Conservation (phyloP, 192 early-diverging fungal genomes). For the Lobosporangium transversale region DNA sequence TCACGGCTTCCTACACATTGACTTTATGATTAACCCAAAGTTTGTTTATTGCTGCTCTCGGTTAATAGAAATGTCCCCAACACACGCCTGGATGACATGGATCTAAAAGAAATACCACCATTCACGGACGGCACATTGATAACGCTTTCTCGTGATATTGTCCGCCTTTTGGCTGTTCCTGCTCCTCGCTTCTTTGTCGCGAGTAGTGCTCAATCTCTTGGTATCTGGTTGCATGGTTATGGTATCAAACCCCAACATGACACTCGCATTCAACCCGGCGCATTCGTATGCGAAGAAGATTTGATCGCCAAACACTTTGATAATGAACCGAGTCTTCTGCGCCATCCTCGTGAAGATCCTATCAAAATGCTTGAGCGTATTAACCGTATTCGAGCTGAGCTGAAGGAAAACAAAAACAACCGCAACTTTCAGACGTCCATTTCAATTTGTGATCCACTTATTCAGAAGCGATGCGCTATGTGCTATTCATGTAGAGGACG, state of each 20-base stretch:
- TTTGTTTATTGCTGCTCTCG: too few relatives aligned
- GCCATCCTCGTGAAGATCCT: slow-evolving; percentile 32
- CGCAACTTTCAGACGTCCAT: slow-evolving; percentile 31
- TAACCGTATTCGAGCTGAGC: slow-evolving; percentile 52
- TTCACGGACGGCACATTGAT: slow-evolving; percentile 66
- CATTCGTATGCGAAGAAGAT: slow-evolving; percentile 63
- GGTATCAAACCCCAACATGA: slow-evolving; percentile 63
- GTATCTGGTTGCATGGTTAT: slow-evolving; percentile 64
- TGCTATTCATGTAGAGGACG: slow-evolving; percentile 62
- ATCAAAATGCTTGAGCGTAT: slow-evolving; percentile 54
- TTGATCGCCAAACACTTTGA: slow-evolving; percentile 67
- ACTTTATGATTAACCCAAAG: too few relatives aligned
- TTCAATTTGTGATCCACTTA: slow-evolving; percentile 44
- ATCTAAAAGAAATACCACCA: slow-evolving; percentile 53
- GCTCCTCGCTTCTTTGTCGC: slow-evolving; percentile 60
- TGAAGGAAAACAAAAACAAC: slow-evolving; percentile 52
- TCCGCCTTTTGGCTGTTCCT: slow-evolving; percentile 51
- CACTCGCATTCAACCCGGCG: slow-evolving; percentile 61
- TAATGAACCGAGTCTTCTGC: slow-evolving; percentile 32
- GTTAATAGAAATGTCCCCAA: slow-evolving; percentile 48
- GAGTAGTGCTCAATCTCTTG: slow-evolving; percentile 64
- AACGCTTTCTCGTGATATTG: slow-evolving; percentile 61
- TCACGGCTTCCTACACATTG: too few relatives aligned
- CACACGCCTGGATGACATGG: slow-evolving; percentile 47
- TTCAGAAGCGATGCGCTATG: slow-evolving; percentile 59